Evolutionary conservation across 202 grass and related monocot species (phyloP).

Genomic region (Carex arenaria): DNA sequence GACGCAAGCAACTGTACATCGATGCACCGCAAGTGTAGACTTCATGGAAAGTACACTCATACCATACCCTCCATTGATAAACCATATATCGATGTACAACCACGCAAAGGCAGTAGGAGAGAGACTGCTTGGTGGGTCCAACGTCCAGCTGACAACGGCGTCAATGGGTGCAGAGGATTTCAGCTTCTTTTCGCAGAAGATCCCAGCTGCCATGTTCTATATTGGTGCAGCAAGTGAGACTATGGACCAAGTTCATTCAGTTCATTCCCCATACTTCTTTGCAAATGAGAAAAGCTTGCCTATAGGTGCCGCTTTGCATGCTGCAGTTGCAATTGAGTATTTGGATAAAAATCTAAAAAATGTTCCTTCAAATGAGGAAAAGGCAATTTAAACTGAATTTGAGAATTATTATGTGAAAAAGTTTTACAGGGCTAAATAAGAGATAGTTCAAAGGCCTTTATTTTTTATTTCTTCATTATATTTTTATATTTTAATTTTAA

Average conservation of each 20-base stretch:
- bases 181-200: conserved; percentile 57
- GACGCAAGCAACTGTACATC: conserved; percentile 41
- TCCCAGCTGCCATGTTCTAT: conserved; percentile 46
- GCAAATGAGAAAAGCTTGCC: conserved; percentile 51
- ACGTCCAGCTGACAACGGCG: conserved; percentile 22
- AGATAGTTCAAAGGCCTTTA: too few relatives aligned
- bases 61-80: conserved; percentile 59
- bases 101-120: conserved; percentile 44
- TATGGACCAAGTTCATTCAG: background rate
- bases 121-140: conserved; percentile 39
- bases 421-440: too few relatives aligned
- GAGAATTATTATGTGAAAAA: too few relatives aligned
- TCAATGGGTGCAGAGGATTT: conserved; percentile 66
- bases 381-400: too few relatives aligned
- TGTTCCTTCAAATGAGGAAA: background rate
- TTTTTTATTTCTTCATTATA: too few relatives aligned
- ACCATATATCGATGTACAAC: conserved; percentile 48
- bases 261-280: conserved; percentile 53
- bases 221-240: conserved; percentile 27
- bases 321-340: conserved; percentile 52
- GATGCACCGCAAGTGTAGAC: conserved; percentile 48
- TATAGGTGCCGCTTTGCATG: conserved; percentile 57
- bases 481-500: too few relatives aligned
- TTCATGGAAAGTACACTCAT: conserved; percentile 61
- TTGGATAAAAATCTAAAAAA: conserved; percentile 12